Evolutionary conservation across 2,329 filamentous ascomycete genomes (phyloP).

Genomic region (Lecanosticta acicola): DNA sequence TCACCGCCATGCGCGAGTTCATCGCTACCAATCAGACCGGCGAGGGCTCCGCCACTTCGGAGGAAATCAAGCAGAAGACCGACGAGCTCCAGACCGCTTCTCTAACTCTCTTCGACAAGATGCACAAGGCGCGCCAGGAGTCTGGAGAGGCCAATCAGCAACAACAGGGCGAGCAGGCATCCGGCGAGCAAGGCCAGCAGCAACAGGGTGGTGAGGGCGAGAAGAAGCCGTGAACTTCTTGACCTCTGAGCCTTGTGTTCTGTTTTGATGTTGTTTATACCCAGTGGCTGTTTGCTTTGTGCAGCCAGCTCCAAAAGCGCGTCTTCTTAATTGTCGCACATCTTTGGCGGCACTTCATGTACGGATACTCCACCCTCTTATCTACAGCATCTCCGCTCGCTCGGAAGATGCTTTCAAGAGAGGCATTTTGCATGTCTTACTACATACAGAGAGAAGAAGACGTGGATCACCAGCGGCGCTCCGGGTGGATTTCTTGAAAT

Average conservation of each 20-base stretch:
- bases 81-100: constrained; percentile 95
- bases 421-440: constrained; percentile 5
- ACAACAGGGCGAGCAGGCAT: constrained; percentile 37
- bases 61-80: constrained; percentile 97
- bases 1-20: constrained; percentile 72
- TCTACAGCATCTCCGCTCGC: not conserved
- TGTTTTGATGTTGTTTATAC: constrained; percentile 20
- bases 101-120: constrained; percentile 98
- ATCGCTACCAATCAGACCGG: constrained; percentile 92
- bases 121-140: constrained; percentile 84
- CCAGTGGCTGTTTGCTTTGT: constrained; percentile 14
- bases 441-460: constrained; percentile 9
- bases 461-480: not conserved
- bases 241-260: constrained; percentile 5
- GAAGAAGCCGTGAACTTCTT: constrained; percentile 59
- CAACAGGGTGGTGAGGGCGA: constrained; percentile 54
- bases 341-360: constrained; percentile 8
- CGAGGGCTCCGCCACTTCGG: constrained; percentile 77
- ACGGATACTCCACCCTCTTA: constrained; percentile 7
- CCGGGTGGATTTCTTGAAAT: not conserved
- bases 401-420: not conserved
- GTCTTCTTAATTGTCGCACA: constrained; percentile 8
- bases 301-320: constrained; percentile 13
- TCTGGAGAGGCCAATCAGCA: constrained; percentile 40
- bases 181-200: constrained; percentile 34